Evolutionary conservation across 257 asterid genomes (phyloP).

Genomic region (Prunella vulgaris): DNA sequence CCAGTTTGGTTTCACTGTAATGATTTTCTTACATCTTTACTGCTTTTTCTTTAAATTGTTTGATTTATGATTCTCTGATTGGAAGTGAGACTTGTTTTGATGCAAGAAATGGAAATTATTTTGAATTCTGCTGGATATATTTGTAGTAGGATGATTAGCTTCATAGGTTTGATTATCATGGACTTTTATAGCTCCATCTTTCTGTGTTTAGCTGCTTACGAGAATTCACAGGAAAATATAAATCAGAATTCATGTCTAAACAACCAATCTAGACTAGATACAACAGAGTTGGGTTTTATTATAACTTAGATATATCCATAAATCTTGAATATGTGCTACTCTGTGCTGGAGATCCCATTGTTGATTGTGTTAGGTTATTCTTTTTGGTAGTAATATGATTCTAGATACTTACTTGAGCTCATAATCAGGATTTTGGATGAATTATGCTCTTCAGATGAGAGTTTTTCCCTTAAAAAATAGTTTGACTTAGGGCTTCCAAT

Average conservation of each 20-base stretch:
- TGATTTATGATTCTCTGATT: too few relatives aligned
- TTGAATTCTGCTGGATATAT: not conserved
- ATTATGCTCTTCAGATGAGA: not conserved
- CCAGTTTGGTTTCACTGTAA: slow-evolving; percentile 92
- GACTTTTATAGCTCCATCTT: not conserved
- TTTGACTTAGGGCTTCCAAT: too few relatives aligned
- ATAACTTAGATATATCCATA: not conserved
- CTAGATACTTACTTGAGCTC: not conserved
- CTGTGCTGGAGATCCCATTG: not conserved
- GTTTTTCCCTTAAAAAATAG: not conserved
- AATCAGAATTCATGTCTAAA: not conserved
- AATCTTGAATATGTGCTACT: not conserved
- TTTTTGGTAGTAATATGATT: slow-evolving; percentile 12
- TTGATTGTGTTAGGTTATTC: not conserved
- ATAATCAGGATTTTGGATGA: not conserved
- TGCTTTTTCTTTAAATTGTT: not conserved
- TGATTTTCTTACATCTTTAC: slow-evolving; percentile 5
- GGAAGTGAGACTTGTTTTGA: not conserved
- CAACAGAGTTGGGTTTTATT: not conserved
- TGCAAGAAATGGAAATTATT: not conserved
- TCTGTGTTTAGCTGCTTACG: not conserved
- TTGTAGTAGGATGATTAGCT: slow-evolving; percentile 14
- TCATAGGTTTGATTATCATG: not conserved
- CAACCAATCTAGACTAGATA: too few relatives aligned
- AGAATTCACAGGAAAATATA: not conserved